These are phyloP conservation scores for Alternaria brassicicola DNA, from an alignment of 2,329 filamentous ascomycete genomes.

Conservation along the genomic window DNA sequence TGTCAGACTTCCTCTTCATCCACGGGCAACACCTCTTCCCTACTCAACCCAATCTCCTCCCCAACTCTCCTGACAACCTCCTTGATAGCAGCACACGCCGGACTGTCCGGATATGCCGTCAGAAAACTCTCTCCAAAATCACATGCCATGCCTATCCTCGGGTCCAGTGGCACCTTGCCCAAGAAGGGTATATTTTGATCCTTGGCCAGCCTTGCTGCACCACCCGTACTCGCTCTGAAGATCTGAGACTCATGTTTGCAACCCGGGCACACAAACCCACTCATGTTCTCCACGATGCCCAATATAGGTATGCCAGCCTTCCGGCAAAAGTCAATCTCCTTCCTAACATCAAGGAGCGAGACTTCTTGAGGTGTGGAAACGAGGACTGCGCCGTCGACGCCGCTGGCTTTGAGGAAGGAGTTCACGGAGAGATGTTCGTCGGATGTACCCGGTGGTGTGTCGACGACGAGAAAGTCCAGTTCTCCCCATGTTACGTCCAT, in stretches of 20 bases:
- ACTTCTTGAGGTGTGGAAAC: constrained; percentile 97
- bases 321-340: constrained; percentile 96
- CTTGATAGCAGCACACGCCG: constrained; percentile 82
- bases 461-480: constrained; percentile 88
- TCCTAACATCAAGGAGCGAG: constrained; percentile 86
- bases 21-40: constrained; percentile 36
- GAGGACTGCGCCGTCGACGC: constrained; percentile 90
- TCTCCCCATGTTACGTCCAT: constrained; percentile 99
- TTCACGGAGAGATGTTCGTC: constrained; percentile 97
- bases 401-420: constrained; percentile 85
- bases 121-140: constrained; percentile 98
- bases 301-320: constrained; percentile 91
- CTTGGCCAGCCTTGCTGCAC: constrained; percentile 76
- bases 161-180: constrained; percentile 88
- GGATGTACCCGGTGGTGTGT: constrained; percentile 92
- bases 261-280: constrained; percentile 91
- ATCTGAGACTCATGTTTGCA: constrained; percentile 83
- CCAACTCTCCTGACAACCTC: constrained; percentile 77
- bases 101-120: constrained; percentile 90
- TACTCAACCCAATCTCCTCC: constrained; percentile 46
- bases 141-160: constrained; percentile 92
- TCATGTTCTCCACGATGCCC: constrained; percentile 97
- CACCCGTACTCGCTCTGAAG: constrained; percentile 89
- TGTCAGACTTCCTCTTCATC: constrained; percentile 22
- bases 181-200: constrained; percentile 90